Evolutionary conservation across 2,329 filamentous ascomycete species (phyloP).

Genomic region (Tolypocladium inflatum): DNA sequence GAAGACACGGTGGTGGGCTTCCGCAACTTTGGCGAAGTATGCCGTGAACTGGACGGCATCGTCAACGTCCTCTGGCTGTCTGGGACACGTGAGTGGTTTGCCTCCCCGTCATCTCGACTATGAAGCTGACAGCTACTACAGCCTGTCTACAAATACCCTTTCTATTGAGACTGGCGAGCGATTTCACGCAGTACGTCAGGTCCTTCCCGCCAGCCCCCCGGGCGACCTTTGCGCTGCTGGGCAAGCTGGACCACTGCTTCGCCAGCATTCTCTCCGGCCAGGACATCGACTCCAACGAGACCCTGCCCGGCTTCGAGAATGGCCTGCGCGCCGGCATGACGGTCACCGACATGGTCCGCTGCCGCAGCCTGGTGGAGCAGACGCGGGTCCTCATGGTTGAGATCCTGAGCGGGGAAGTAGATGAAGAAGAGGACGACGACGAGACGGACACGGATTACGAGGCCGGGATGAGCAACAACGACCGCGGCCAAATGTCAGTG

Average conservation of each 20-base stretch:
- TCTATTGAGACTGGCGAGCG: conserved; percentile 65
- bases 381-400: conserved; percentile 63
- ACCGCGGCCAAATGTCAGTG: conserved; percentile 1
- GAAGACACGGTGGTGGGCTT: conserved; percentile 43
- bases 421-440: conserved; percentile 29
- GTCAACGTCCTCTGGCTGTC: conserved; percentile 80
- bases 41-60: conserved; percentile 62
- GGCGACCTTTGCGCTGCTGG: conserved; percentile 60
- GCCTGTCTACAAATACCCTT: conserved; percentile 76
- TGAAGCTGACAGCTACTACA: conserved; percentile 19
- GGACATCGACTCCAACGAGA: conserved; percentile 54
- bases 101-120: background rate
- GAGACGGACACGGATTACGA: conserved; percentile 27
- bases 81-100: conserved; percentile 60
- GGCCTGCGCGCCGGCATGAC: conserved; percentile 58
- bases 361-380: conserved; percentile 71
- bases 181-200: conserved; percentile 62
- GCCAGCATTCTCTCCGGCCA: conserved; percentile 61
- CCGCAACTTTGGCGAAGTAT: conserved; percentile 57
- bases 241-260: conserved; percentile 78
- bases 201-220: conserved; percentile 54
- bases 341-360: conserved; percentile 76
- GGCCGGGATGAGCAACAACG: conserved; percentile 18
- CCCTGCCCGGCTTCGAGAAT: conserved; percentile 61
- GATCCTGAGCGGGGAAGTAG: conserved; percentile 42